phyloP scores from a whole-genome alignment of 1,284 basidiomycete species.

The Mycosarcoma mackinlayi region DNA sequence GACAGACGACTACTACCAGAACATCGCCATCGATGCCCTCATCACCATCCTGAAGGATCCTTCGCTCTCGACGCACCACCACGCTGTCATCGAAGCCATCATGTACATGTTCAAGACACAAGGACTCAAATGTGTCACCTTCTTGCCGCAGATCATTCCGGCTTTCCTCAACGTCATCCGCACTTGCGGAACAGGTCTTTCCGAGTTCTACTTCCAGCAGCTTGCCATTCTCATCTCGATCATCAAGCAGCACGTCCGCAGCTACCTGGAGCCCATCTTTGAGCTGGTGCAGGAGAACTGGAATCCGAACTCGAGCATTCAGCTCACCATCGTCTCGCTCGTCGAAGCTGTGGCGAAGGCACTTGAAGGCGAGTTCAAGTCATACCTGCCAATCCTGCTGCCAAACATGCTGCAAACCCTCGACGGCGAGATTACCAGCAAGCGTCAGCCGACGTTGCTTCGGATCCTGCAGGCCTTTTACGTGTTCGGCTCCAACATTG shows the following conservation, averaged over 20 bases:
- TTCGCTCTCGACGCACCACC: slow-evolving; percentile 73
- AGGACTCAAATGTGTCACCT: slow-evolving; percentile 93
- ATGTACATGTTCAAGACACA: slow-evolving; percentile 99
- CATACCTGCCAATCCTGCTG: slow-evolving; percentile 90
- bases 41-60: slow-evolving; percentile 83
- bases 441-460: slow-evolving; percentile 78
- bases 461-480: slow-evolving; percentile 92
- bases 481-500: slow-evolving; percentile 94
- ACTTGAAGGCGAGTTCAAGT: slow-evolving; percentile 96
- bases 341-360: slow-evolving; percentile 95
- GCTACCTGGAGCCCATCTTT: slow-evolving; percentile 70
- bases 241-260: slow-evolving; percentile 97
- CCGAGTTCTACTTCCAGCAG: slow-evolving; percentile 96
- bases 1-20: slow-evolving; percentile 94
- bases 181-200: slow-evolving; percentile 78
- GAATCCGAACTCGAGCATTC: slow-evolving; percentile 77
- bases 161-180: slow-evolving; percentile 92
- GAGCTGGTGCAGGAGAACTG: slow-evolving; percentile 67
- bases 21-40: slow-evolving; percentile 90
- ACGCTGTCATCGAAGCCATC: slow-evolving; percentile 91
- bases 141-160: slow-evolving; percentile 95
- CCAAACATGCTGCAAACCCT: slow-evolving; percentile 90
- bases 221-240: slow-evolving; percentile 94
- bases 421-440: slow-evolving; percentile 63
- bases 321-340: slow-evolving; percentile 90